Conservation (phyloP, 2,329 filamentous ascomycete genomes). For the Scolecobasidium constrictum region DNA sequence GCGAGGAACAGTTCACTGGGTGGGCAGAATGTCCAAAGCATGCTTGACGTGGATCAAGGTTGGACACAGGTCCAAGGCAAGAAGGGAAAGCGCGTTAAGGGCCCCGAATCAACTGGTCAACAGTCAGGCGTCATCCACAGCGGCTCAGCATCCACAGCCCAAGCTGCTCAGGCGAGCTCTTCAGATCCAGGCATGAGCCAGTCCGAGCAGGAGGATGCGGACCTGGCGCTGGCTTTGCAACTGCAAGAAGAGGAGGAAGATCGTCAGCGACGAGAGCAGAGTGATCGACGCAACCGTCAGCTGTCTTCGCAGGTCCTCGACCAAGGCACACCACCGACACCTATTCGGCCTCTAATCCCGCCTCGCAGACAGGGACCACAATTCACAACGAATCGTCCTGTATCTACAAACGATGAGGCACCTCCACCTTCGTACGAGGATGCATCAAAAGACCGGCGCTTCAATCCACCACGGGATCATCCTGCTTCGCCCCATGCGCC, state of each 20-base stretch:
- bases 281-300: conserved; percentile 55
- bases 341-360: conserved; percentile 33
- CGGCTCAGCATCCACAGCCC: too few relatives aligned
- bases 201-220: conserved; percentile 71
- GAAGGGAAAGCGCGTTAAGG: conserved; percentile 14
- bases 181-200: conserved; percentile 20
- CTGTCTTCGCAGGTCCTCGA: conserved; percentile 62
- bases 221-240: conserved; percentile 79
- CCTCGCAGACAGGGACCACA: conserved; percentile 32
- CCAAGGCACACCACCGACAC: conserved; percentile 27
- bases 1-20: conserved; percentile 13
- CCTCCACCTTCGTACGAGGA: conserved; percentile 58
- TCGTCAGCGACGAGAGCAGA: conserved; percentile 48
- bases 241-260: conserved; percentile 92
- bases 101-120: conserved; percentile 9
- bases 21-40: conserved; percentile 15
- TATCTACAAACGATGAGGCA: conserved; percentile 21
- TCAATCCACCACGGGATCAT: conserved; percentile 38
- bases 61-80: conserved; percentile 47
- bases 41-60: conserved; percentile 24
- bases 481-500: conserved; percentile 28
- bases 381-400: conserved; percentile 12
- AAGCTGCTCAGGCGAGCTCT: too few relatives aligned
- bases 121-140: too few relatives aligned
- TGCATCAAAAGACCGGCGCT: conserved; percentile 45